Conservation (phyloP, 2,329 filamentous ascomycete genomes). For the Chaetomium sp. region DNA sequence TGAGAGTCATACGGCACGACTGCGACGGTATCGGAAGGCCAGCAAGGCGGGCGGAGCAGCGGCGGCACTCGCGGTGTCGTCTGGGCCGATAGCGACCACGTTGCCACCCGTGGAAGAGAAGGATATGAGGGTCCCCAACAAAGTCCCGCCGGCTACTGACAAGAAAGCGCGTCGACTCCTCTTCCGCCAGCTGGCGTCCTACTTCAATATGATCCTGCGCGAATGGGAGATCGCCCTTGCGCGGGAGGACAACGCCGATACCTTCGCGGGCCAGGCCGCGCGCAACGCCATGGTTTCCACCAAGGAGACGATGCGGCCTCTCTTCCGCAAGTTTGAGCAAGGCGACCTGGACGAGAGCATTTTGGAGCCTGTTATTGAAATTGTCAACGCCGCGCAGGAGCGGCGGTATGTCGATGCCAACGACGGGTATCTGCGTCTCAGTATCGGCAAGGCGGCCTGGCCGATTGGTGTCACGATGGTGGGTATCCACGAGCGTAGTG, state of each 20-base stretch:
- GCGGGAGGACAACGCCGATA: slow-evolving; percentile 55
- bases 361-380: slow-evolving; percentile 78
- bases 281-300: slow-evolving; percentile 81
- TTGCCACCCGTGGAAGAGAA: slow-evolving; percentile 72
- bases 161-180: slow-evolving; percentile 62
- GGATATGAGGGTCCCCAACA: slow-evolving; percentile 75
- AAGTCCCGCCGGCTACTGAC: slow-evolving; percentile 54
- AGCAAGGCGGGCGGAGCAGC: slow-evolving; percentile 51
- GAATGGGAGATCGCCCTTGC: slow-evolving; percentile 80
- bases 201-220: slow-evolving; percentile 90
- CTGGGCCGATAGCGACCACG: slow-evolving; percentile 76
- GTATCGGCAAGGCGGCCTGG: slow-evolving; percentile 96
- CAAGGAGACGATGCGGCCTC: slow-evolving; percentile 76
- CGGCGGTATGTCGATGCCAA: slow-evolving; percentile 93
- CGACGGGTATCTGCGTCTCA: slow-evolving; percentile 85
- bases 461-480: slow-evolving; percentile 99
- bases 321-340: slow-evolving; percentile 86
- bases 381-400: slow-evolving; percentile 84
- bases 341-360: slow-evolving; percentile 72
- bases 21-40: slow-evolving; percentile 57
- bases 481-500: slow-evolving; percentile 95
- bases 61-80: slow-evolving; percentile 56
- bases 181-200: slow-evolving; percentile 82
- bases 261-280: slow-evolving; percentile 73
- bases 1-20: slow-evolving; percentile 63